phyloP scores from a whole-genome alignment of 23 red algal genomes.

The Gracilariopsis chorda region DNA sequence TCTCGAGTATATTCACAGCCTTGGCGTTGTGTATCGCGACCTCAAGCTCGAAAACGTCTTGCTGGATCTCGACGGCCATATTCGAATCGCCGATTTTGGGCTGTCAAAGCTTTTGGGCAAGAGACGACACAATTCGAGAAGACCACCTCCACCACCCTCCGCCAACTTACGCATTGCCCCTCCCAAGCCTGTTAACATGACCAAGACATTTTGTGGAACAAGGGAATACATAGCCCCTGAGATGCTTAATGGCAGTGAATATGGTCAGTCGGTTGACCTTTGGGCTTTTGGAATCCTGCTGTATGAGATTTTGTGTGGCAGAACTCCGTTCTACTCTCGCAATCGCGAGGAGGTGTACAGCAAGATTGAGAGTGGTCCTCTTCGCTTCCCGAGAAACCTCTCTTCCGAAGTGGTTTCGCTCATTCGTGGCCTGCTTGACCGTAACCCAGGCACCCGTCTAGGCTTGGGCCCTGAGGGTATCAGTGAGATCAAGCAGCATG shows the following conservation, averaged over 20 bases:
- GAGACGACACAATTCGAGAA: conserved; percentile 19
- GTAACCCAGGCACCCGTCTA: conserved; percentile 74
- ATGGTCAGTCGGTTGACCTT: conserved; percentile 85
- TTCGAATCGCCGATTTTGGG: conserved; percentile 89
- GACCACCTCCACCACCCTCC: conserved; percentile 25
- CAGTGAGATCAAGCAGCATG: conserved; percentile 76
- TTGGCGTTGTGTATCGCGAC: conserved; percentile 86
- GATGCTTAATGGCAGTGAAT: conserved; percentile 72
- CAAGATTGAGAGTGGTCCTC: conserved; percentile 71
- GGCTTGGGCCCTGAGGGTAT: conserved; percentile 72
- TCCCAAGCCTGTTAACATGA: conserved; percentile 49
- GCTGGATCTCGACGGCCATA: conserved; percentile 82
- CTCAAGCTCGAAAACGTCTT: conserved; percentile 93
- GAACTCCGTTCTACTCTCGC: conserved; percentile 79
- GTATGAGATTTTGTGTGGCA: conserved; percentile 83
- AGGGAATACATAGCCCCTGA: conserved; percentile 81
- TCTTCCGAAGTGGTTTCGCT: conserved; percentile 64
- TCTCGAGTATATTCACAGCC: conserved; percentile 81
- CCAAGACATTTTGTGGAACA: conserved; percentile 92
- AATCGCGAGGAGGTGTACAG: conserved; percentile 82
- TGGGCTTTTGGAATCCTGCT: conserved; percentile 93
- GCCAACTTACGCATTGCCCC: conserved; percentile 43
- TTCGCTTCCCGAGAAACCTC: conserved; percentile 70
- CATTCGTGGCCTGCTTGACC: conserved; percentile 76
- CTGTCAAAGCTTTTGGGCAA: conserved; percentile 76